These are phyloP conservation scores for Hysterangium stoloniferum DNA, from an alignment of 768 basidiomycete species.

Conservation along the genomic window DNA sequence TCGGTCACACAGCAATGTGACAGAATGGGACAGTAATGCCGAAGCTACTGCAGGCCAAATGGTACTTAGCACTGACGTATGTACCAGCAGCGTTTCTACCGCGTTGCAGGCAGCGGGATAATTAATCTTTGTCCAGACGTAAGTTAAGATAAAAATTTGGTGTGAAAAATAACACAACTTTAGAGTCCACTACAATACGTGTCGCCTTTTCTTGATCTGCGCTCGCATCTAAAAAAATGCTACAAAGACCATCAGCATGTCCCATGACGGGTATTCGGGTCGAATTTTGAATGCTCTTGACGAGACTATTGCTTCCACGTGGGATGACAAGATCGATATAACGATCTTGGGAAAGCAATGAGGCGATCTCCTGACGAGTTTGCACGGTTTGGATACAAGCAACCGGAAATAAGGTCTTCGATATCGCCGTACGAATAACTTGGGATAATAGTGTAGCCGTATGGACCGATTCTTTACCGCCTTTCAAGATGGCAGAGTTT, in stretches of 20 bases:
- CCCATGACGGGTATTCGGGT: constrained; percentile 98
- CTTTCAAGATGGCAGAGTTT: constrained; percentile 95
- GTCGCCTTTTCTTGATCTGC: constrained; percentile 76
- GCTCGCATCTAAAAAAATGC: constrained; percentile 78
- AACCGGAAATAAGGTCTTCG: constrained; percentile 61
- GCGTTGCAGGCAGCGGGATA: constrained; percentile 97
- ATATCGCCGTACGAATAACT: constrained; percentile 72
- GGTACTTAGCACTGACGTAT: constrained; percentile 58
- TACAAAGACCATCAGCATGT: constrained; percentile 94
- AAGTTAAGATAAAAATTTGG: neutral
- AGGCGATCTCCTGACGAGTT: constrained; percentile 84
- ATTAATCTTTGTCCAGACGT: constrained; percentile 69
- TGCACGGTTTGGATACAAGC: constrained; percentile 90
- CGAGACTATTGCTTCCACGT: constrained; percentile 86
- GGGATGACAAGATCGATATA: constrained; percentile 98
- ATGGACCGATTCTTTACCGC: constrained; percentile 88
- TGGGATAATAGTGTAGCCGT: constrained; percentile 71
- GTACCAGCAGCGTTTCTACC: constrained; percentile 82
- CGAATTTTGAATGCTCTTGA: constrained; percentile 78
- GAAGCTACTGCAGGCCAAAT: constrained; percentile 78
- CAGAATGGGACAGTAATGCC: constrained; percentile 58
- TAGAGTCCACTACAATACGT: constrained; percentile 81
- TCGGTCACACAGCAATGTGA: constrained; percentile 76
- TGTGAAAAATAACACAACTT: constrained; percentile 58
- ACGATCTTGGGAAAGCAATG: constrained; percentile 75